Percentiles rank a stretch among this genome's conserved stretches.
phyloP scores from a whole-genome alignment of 2,329 filamentous ascomycete species.

The Sordariomycetes sp. region DNA sequence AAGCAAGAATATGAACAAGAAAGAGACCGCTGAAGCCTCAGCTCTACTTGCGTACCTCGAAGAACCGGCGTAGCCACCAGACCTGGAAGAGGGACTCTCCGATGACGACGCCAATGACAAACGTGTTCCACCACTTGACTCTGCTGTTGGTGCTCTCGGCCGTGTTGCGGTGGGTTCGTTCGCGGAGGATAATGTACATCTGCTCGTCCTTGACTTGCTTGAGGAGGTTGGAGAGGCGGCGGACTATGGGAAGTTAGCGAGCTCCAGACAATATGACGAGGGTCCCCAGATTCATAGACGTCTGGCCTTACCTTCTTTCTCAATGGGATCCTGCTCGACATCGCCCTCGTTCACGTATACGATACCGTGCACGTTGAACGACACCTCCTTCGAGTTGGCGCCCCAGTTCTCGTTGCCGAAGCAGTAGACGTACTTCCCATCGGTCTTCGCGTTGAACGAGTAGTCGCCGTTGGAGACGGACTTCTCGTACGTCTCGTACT shows the following conservation, averaged over 20 bases:
- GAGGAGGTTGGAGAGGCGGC: constrained; percentile 70
- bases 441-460: constrained; percentile 71
- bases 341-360: constrained; percentile 92
- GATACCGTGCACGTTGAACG: constrained; percentile 97
- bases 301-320: constrained; percentile 62
- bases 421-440: constrained; percentile 92
- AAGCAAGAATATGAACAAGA: not conserved
- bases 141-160: constrained; percentile 95
- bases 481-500: constrained; percentile 69
- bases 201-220: constrained; percentile 95
- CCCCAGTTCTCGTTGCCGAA: constrained; percentile 99
- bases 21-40: not conserved
- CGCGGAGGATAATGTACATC: constrained; percentile 87
- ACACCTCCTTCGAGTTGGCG: constrained; percentile 92
- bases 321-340: constrained; percentile 72
- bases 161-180: constrained; percentile 94
- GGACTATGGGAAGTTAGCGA: constrained; percentile 31
- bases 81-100: constrained; percentile 96
- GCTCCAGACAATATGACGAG: not conserved
- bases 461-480: constrained; percentile 82
- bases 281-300: not conserved
- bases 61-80: constrained; percentile 98
- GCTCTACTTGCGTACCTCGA: constrained; percentile 46
- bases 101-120: constrained; percentile 79
- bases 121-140: constrained; percentile 99